These are phyloP conservation scores for Zygoascus meyerae DNA, from an alignment of 1,139 yeast genomes.

Conservation along the genomic window DNA sequence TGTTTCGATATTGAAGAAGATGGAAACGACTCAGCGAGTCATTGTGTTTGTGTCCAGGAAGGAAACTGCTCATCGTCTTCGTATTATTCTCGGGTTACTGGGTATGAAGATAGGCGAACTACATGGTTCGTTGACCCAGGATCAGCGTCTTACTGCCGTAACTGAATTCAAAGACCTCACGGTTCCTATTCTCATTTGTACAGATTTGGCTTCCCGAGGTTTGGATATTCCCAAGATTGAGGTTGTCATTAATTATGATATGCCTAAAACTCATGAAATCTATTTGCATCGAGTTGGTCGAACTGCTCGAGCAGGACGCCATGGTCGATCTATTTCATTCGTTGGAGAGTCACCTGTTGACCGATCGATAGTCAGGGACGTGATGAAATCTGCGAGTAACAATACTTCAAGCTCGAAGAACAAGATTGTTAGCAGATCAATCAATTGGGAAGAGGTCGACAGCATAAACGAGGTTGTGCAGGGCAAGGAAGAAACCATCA, in stretches of 20 bases:
- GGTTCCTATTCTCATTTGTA: constrained; percentile 86
- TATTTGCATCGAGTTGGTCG: constrained; percentile 98
- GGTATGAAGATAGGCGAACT: constrained; percentile 88
- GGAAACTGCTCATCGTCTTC: constrained; percentile 79
- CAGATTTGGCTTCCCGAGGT: constrained; percentile 99
- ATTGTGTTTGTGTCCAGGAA: constrained; percentile 90
- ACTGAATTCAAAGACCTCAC: constrained; percentile 72
- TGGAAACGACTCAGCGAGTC: constrained; percentile 64
- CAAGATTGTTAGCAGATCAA: constrained; percentile 72
- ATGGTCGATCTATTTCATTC: constrained; percentile 85
- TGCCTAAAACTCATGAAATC: constrained; percentile 88
- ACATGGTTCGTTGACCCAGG: constrained; percentile 93
- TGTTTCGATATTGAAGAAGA: constrained; percentile 59
- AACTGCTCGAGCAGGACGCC: constrained; percentile 98
- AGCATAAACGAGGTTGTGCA: constrained; percentile 56
- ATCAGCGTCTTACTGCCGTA: constrained; percentile 83
- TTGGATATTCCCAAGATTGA: constrained; percentile 97
- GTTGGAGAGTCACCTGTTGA: constrained; percentile 88
- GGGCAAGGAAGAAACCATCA: constrained; percentile 52
- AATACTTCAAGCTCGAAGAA: constrained; percentile 32
- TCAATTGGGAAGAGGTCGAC: constrained; percentile 82
- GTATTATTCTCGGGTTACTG: constrained; percentile 77
- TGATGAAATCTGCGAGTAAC: constrained; percentile 58
- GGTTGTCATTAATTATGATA: constrained; percentile 86
- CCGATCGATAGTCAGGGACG: constrained; percentile 81